These are phyloP conservation scores for Draba incana DNA, from an alignment of 345 rosid species.

Conservation along the genomic window DNA sequence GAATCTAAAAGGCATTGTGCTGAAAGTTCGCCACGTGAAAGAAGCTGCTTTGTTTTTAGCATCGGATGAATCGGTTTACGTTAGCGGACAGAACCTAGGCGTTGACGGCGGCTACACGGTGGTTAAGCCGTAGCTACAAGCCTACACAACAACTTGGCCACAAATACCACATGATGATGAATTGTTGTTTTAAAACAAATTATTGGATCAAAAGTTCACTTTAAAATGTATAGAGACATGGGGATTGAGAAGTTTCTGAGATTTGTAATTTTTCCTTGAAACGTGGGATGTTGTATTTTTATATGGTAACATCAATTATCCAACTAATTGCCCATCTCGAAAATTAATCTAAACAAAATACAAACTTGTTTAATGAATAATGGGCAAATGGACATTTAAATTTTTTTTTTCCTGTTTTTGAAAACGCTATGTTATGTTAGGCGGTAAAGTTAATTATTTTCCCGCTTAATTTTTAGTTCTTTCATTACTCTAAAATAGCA, in stretches of 20 bases:
- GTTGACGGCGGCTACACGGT: constrained; percentile 89
- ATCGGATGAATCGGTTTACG: constrained; percentile 63
- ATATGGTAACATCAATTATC: constrained; percentile 26
- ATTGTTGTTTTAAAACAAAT: background rate
- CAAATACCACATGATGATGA: constrained; percentile 35
- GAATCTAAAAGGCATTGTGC: constrained; percentile 65
- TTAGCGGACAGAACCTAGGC: constrained; percentile 69
- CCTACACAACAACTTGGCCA: constrained; percentile 27
- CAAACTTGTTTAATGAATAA: too few relatives aligned
- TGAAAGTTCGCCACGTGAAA: constrained; percentile 73
- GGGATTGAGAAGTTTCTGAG: constrained; percentile 29
- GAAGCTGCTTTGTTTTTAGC: constrained; percentile 85
- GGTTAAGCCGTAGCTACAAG: constrained; percentile 34
- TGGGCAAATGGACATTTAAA: too few relatives aligned
- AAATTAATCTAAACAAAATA: constrained; percentile 12
- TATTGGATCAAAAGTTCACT: constrained; percentile 21
- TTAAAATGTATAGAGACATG: background rate
- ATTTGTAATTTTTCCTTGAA: constrained; percentile 35
- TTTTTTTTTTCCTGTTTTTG: too few relatives aligned
- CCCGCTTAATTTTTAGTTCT: too few relatives aligned
- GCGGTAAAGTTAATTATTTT: too few relatives aligned
- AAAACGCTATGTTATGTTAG: too few relatives aligned
- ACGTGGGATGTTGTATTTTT: constrained; percentile 38
- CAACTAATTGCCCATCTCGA: constrained; percentile 34
- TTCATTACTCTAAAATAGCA: too few relatives aligned